Base-by-base conservation (phyloP, 768 basidiomycete species). In the Pleurotus giganteus region DNA sequence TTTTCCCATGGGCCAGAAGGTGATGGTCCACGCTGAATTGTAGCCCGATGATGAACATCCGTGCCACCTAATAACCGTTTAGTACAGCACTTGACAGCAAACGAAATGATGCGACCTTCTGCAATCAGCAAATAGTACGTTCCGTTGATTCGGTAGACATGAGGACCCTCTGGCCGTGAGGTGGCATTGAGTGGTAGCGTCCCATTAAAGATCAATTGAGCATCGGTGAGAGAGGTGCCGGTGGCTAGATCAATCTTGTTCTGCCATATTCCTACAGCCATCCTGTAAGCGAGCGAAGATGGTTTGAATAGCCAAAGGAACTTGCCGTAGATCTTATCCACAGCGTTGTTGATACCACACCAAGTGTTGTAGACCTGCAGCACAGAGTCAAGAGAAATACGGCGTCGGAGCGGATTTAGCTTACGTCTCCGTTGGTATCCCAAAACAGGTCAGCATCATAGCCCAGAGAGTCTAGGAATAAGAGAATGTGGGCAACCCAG, bases 361-460 rank as follows among this genome's bases (percentile, higher is more conserved):
- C 73, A 75, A 2, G 73, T 74, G 32, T 49, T 57, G 49, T 72
- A 75, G 9, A 73, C 68, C 69, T 72, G 29, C 2, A 17, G n/a
- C n/a, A 9, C 23, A 8, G 9, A 7, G 17, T 32, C 13, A 26
- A 24, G 19, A 19, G n/a, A 29, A 17, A 26, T 41, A 23, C 29
- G 27, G 17, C 4, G 8, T 3, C 26, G 21, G 41, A 49, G 6
- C 28, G 32, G 28, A 26, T 12, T 24, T 31, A 8, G 34, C 61
- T 37, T 37, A 71, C 72, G 54, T 73, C 71, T 15, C 70, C 72
- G 45, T 71, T 69, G 17, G 58, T 62, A 47, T 74, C 73, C 73
- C 73, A 75, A 58, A 75, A 75, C n/a, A 75, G 50, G 55, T 74
- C 73, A 1, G 67, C 57, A 47, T 75, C 74, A 51, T 75, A 75